Conservation (phyloP, 2,329 filamentous ascomycete species). For the Microdochium bolleyi region DNA sequence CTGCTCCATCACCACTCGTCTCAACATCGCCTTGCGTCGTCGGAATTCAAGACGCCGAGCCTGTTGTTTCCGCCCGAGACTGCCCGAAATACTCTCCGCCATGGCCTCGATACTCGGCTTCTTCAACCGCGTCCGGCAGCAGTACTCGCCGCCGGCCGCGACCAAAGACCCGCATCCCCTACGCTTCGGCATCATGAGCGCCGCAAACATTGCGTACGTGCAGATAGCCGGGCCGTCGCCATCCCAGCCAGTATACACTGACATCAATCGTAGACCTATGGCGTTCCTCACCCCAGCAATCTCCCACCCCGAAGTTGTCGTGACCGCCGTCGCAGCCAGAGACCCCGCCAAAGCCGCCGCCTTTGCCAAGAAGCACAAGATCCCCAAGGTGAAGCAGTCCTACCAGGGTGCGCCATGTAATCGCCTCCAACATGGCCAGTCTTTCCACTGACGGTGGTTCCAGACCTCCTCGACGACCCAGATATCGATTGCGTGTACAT, state of each 20-base stretch:
- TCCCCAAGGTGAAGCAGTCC: constrained; percentile 1
- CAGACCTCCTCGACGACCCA: constrained; percentile 20
- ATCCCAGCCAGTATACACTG: too few relatives aligned
- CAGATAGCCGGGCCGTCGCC: too few relatives aligned
- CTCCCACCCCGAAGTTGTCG: constrained; percentile 1
- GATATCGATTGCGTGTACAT: constrained; percentile 34
- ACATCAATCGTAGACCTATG: neutral
- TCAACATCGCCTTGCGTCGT: too few relatives aligned
- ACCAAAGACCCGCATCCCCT: neutral
- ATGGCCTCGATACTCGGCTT: neutral
- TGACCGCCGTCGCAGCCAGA: constrained; percentile 1
- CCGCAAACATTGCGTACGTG: neutral
- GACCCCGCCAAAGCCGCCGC: neutral
- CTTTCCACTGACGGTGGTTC: too few relatives aligned
- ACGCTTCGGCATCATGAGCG: neutral
- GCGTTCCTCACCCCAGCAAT: constrained; percentile 1
- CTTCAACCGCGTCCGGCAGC: neutral
- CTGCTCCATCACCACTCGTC: too few relatives aligned
- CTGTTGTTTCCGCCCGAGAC: too few relatives aligned
- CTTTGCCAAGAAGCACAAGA: constrained; percentile 2
- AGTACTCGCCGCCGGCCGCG: neutral
- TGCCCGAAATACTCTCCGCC: neutral
- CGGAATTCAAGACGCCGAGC: too few relatives aligned
- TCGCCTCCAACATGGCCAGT: too few relatives aligned
- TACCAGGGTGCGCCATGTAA: neutral